These are phyloP conservation scores for California macrophylla DNA, from an alignment of 441 rosid species.

Conservation along the genomic window DNA sequence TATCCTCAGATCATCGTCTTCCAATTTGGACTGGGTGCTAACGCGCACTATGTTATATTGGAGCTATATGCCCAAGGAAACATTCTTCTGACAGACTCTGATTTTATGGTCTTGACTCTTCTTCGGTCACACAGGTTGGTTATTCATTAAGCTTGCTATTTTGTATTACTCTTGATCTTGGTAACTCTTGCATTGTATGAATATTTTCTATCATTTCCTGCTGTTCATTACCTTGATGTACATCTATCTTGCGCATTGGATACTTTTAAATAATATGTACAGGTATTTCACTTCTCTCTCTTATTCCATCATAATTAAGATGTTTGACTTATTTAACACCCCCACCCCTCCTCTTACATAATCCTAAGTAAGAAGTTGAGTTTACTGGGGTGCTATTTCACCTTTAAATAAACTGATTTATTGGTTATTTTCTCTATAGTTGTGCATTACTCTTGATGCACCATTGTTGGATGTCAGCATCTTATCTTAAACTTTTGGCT, in stretches of 20 bases:
- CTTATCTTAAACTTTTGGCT: background rate
- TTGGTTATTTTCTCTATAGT: background rate
- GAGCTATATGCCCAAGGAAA: conserved; percentile 98
- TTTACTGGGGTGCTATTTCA: background rate
- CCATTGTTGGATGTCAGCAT: conserved; percentile 1
- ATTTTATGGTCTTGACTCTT: conserved; percentile 75
- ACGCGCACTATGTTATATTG: conserved; percentile 80
- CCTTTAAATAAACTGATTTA: background rate
- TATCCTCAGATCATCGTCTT: conserved; percentile 65
- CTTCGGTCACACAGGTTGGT: conserved; percentile 89
- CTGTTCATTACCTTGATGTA: background rate
- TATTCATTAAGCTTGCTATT: conserved; percentile 7
- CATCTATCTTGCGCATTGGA: background rate
- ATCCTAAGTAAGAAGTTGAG: background rate
- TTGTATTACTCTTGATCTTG: background rate
- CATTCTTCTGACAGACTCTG: conserved; percentile 82
- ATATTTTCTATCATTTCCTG: background rate
- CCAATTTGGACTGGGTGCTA: conserved; percentile 81
- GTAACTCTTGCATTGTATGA: background rate
- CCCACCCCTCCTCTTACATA: too few species aligned
- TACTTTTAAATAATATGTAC: background rate
- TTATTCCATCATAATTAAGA: background rate
- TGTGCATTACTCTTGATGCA: background rate
- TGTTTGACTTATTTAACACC: too few species aligned
- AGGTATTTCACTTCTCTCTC: background rate